Conservation (phyloP, 2,329 filamentous ascomycete genomes). For the Xylaria hypoxylon region DNA sequence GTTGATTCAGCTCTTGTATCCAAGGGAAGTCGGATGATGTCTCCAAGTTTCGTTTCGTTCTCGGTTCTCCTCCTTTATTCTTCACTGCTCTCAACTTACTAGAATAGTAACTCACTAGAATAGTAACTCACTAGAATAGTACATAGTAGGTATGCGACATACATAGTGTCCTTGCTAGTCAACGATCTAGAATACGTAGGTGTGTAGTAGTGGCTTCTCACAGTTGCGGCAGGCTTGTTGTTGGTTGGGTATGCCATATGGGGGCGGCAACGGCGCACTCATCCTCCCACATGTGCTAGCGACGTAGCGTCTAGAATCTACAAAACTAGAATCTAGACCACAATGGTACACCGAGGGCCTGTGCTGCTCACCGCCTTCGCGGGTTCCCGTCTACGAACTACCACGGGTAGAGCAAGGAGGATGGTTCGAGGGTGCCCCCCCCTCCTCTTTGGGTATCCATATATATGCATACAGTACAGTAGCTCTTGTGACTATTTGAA, state of each 20-base stretch:
- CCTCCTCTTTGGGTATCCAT: slow-evolving; percentile 14
- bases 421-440: slow-evolving; percentile 9
- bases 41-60: not conserved
- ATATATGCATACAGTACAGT: not conserved
- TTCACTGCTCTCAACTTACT: not conserved
- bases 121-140: too few species aligned
- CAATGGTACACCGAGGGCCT: slow-evolving; percentile 27
- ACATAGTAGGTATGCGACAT: not conserved
- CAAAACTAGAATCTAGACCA: too few species aligned
- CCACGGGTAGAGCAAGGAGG: slow-evolving; percentile 25
- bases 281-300: slow-evolving; percentile 19
- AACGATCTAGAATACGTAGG: not conserved
- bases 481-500: slow-evolving; percentile 5
- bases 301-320: slow-evolving; percentile 26
- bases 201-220: slow-evolving; percentile 16
- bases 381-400: slow-evolving; percentile 27
- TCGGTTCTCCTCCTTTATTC: not conserved
- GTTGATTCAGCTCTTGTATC: slow-evolving; percentile 3
- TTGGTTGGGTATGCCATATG: slow-evolving; percentile 4
- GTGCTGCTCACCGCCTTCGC: slow-evolving; percentile 34
- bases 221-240: not conserved
- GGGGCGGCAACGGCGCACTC: slow-evolving; percentile 5
- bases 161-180: slow-evolving; percentile 14
- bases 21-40: not conserved
- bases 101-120: too few species aligned